Conservation (phyloP, 163 green algal species). For the Prototheca wickerhamii region DNA sequence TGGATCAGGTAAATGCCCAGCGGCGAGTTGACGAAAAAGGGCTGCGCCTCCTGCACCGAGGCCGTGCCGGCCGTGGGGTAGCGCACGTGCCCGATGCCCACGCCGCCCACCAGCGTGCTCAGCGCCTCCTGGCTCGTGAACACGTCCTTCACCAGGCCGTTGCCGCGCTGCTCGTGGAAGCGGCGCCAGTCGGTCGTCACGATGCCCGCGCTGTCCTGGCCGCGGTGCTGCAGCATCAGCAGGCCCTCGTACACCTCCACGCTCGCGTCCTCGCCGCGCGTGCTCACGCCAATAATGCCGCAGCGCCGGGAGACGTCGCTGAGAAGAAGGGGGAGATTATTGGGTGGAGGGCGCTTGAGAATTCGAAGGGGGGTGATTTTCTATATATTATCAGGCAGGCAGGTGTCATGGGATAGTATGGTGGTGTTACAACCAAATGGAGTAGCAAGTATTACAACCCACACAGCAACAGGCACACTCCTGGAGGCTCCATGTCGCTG, state of each 20-base stretch:
- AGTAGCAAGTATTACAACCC: no score
- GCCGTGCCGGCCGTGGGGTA: conserved; percentile 87
- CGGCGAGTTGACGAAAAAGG: conserved; percentile 96
- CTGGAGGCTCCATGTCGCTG: no score
- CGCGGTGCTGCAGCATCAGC: conserved; percentile 93
- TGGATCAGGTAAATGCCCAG: conserved; percentile 97
- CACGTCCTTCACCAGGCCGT: conserved; percentile 92
- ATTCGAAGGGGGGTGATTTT: background rate
- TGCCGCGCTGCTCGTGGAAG: conserved; percentile 89
- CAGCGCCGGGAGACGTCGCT: conserved; percentile 39
- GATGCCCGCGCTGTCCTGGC: conserved; percentile 91
- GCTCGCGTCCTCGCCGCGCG: conserved; percentile 48
- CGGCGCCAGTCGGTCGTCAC: conserved; percentile 76
- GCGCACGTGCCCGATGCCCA: conserved; percentile 82
- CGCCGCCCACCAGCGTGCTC: conserved; percentile 48
- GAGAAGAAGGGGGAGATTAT: background rate
- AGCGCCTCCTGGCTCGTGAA: conserved; percentile 65
- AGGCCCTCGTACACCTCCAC: conserved; percentile 92
- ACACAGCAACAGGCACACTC: no score
- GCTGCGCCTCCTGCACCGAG: conserved; percentile 82
- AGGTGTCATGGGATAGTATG: no score
- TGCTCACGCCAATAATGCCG: conserved; percentile 89
- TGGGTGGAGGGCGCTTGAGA: background rate
- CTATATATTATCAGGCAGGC: no score
- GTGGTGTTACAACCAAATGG: no score